These are phyloP conservation scores for Sclerotinia nivalis DNA, from an alignment of 2,329 filamentous ascomycete species.

Conservation along the genomic window DNA sequence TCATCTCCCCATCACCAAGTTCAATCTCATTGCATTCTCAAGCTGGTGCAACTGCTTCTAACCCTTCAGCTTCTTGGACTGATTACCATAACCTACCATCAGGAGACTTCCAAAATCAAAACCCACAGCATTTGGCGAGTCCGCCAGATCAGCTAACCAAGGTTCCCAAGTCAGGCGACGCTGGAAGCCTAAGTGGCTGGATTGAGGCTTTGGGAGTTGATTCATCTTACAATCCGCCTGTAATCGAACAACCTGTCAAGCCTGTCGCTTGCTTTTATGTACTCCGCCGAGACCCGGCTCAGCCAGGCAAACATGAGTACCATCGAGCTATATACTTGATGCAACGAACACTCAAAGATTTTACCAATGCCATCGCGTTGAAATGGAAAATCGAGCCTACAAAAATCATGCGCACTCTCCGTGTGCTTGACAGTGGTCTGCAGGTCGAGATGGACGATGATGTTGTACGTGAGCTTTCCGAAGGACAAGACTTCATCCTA, in stretches of 20 bases:
- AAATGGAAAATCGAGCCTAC: slow-evolving; percentile 81
- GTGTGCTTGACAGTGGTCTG: slow-evolving; percentile 71
- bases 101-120: slow-evolving; percentile 48
- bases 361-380: slow-evolving; percentile 68
- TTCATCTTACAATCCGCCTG: slow-evolving; percentile 75
- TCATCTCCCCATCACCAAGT: slow-evolving; percentile 67
- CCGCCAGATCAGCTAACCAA: slow-evolving; percentile 56
- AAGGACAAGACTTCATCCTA: slow-evolving; percentile 89
- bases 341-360: slow-evolving; percentile 72
- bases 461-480: slow-evolving; percentile 76
- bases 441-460: slow-evolving; percentile 90
- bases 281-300: slow-evolving; percentile 54
- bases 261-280: slow-evolving; percentile 88
- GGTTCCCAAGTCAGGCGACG: slow-evolving; percentile 57
- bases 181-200: slow-evolving; percentile 72
- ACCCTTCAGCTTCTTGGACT: slow-evolving; percentile 54
- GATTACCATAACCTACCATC: slow-evolving; percentile 56
- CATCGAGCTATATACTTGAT: slow-evolving; percentile 85
- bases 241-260: slow-evolving; percentile 66
- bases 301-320: slow-evolving; percentile 53
- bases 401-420: slow-evolving; percentile 70
- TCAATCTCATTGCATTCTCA: slow-evolving; percentile 64
- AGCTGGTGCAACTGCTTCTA: slow-evolving; percentile 40
- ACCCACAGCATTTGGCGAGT: slow-evolving; percentile 46
- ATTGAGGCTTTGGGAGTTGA: slow-evolving; percentile 95